Percentiles rank a stretch among this genome's conserved stretches.
These are phyloP conservation scores for Agroathelia rolfsii DNA, from an alignment of 1,284 basidiomycete genomes.

Conservation along the genomic window DNA sequence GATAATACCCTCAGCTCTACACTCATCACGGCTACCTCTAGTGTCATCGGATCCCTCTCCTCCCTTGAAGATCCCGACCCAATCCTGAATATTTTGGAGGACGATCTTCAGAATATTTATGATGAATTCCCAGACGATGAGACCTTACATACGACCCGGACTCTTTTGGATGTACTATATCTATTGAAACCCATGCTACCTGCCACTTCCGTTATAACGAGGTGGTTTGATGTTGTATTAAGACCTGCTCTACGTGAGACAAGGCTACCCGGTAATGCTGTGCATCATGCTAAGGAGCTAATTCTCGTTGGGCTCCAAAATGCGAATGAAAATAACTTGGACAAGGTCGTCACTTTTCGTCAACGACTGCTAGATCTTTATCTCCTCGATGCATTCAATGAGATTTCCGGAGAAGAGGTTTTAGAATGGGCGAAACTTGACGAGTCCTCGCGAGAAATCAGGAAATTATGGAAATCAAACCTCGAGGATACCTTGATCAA, in stretches of 20 bases:
- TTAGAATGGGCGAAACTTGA: conserved; percentile 63
- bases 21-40: too few species aligned
- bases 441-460: conserved; percentile 45
- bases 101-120: conserved; percentile 55
- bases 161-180: conserved; percentile 55
- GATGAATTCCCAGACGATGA: conserved; percentile 54
- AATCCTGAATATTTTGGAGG: conserved; percentile 44
- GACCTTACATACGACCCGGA: conserved; percentile 46
- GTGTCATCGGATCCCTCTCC: too few species aligned
- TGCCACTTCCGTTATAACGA: conserved; percentile 54
- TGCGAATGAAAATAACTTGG: conserved; percentile 31
- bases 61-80: conserved; percentile 34
- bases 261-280: conserved; percentile 44
- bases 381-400: conserved; percentile 64
- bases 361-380: conserved; percentile 62
- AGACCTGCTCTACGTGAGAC: conserved; percentile 68
- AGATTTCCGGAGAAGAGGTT: conserved; percentile 59
- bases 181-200: conserved; percentile 52
- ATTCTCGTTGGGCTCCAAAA: conserved; percentile 51
- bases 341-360: conserved; percentile 54
- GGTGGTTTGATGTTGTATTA: conserved; percentile 71
- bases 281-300: conserved; percentile 62
- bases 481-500: conserved; percentile 62
- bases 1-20: too few species aligned
- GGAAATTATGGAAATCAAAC: conserved; percentile 63